Evolutionary conservation across 441 rosid genomes (phyloP).

Genomic region (California macrophylla): DNA sequence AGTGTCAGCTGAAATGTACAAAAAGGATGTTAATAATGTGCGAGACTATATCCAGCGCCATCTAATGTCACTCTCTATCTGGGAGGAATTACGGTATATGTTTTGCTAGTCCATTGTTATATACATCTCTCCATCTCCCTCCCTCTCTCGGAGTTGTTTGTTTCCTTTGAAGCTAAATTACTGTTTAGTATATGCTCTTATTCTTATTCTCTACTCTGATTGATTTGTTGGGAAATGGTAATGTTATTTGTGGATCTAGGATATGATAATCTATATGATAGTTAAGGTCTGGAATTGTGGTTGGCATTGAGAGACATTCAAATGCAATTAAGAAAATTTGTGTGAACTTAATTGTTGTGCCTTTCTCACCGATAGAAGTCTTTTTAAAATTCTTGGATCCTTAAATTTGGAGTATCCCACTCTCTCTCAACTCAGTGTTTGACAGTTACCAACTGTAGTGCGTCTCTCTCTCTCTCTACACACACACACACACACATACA

Average conservation of each 20-base stretch:
- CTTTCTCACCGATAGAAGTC: neutral
- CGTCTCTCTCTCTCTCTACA: too few relatives aligned
- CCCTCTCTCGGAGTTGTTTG: neutral
- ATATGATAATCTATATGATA: neutral
- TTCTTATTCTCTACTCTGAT: neutral
- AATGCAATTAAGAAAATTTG: neutral
- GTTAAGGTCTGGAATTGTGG: neutral
- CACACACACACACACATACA: too few relatives aligned
- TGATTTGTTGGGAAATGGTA: neutral
- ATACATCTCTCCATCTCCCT: neutral
- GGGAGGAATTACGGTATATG: slow-evolving; percentile 90
- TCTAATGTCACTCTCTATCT: slow-evolving; percentile 77
- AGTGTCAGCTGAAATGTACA: slow-evolving; percentile 95
- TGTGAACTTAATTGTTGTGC: neutral
- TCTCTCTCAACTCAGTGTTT: neutral
- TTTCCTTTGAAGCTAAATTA: neutral
- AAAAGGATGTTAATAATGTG: slow-evolving; percentile 82
- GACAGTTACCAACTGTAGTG: too few relatives aligned
- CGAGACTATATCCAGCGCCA: slow-evolving; percentile 92
- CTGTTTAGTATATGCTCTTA: neutral
- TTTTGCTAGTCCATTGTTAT: slow-evolving; percentile 10
- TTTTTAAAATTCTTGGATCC: neutral
- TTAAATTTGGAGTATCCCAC: neutral
- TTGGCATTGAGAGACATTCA: neutral
- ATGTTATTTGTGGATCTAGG: neutral